Base-by-base conservation (phyloP, 2,329 filamentous ascomycete species). In the Pseudophaeomoniella oleicola region DNA sequence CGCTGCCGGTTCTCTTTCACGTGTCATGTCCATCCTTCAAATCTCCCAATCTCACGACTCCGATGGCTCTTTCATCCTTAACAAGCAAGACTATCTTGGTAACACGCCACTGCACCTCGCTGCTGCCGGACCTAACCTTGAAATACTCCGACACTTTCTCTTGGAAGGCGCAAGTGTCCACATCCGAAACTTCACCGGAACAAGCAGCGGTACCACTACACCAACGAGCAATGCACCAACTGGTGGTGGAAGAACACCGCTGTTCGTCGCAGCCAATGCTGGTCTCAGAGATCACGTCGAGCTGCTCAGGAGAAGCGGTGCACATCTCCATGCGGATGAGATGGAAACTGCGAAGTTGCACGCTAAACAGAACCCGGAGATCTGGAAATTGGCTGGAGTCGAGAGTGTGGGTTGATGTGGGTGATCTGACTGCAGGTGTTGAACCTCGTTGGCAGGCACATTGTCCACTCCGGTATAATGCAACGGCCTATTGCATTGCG, bases 11-110 rank as follows among this genome's bases (percentile, higher is more conserved):
- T 75, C 88, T 52, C 55, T 82, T 34, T 60, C 65, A 32, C 68
- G 72, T 14, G 78, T 85, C 14, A 64, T 65, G 45, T 72, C 81
- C 40, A 70, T 88, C 33, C 67, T 88, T 39, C 69, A 73, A 27
- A 69, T 69, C 31, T 27, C 22, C n/a, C 22, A 27, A 27, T 27
- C 22, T n/a, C 22, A 27, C n/a, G 22, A 27, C 22, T 6, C 6
- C 22, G 78, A 83, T 49, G 70, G 76, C 42, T 62, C 70, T 39
- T 72, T 71, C 58, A 65, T 90, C 14, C 66, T 90, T 32, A 82
- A 82, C 50, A 76, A 78, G 43, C 71, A 73, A 18, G 83, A 90
- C 58, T 88, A 88, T 53, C 81, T 80, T 14, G 82, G 83, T 33
- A 90, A 88, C 58, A 88, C 83, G 16, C 63, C 63, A 14, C 49